Evolutionary conservation across 805 yeast genomes (phyloP), one percentile per base, ranked within the genome.

Genomic region (Ogataea degrootiae): DNA sequence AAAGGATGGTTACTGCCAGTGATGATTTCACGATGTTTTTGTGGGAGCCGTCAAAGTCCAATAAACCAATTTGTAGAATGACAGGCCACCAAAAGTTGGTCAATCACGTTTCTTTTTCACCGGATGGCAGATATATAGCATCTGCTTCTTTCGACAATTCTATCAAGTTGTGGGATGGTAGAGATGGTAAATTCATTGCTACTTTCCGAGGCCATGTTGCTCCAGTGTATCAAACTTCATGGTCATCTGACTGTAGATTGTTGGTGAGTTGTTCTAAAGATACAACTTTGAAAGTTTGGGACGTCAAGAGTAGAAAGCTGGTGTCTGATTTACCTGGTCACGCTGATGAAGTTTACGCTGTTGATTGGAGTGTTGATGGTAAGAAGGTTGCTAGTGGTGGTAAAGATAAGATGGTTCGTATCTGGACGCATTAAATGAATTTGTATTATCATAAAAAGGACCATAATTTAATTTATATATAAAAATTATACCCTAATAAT

Each of bases 361-460:
- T 94, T 4, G 99, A 94, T 60, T 94, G 99, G 99, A 87, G 97
- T 71, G 81, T 85, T 47, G 99, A 94, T 64, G 99, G 99, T 41
- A 79, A 79, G 54, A 76, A 84, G 55, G 98, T 94, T 12, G 96
- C 92, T n/a, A 87, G 97, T 64, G 99, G 98, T 19, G 98, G 99
- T 44, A 91, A 90, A 63, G 99, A 94, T 66, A 94, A 91, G 66
- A 85, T 85, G 76, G 90, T 94, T 22, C 77, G 97, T 60, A 71
- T 94, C 49, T 94, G 99, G 99, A 80, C 94, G n/a, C 88, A 83
- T 61, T 84, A 62, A 55, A 44, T 41, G 40, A 26, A 43, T 40
- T 43, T 41, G 42, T 48, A 26, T 26, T 26, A 26, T 26, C 7
- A 26, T 26, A 14, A 21, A 37, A 21, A 37, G n/a, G 6, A 15